These are phyloP conservation scores for Linnemannia schmuckeri DNA, from an alignment of 192 early-diverging fungal genomes.

Conservation along the genomic window DNA sequence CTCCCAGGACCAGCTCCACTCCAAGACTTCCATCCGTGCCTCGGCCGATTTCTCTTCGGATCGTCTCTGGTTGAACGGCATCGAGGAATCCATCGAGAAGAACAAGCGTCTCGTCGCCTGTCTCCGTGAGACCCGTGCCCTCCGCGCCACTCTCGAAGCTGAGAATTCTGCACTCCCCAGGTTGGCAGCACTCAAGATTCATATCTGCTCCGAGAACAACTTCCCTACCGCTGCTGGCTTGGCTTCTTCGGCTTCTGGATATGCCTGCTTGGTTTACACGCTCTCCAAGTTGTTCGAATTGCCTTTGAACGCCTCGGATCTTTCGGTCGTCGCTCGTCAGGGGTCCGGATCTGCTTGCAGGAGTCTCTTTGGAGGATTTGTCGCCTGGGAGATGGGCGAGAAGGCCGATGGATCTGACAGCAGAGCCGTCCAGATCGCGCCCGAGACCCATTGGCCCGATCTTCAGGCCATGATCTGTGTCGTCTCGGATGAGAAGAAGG, in stretches of 20 bases:
- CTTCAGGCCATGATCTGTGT: constrained; percentile 96
- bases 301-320: constrained; percentile 75
- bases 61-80: constrained; percentile 96
- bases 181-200: constrained; percentile 78
- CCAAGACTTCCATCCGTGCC: constrained; percentile 91
- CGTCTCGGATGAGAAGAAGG: constrained; percentile 93
- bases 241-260: constrained; percentile 96
- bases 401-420: constrained; percentile 87
- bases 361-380: constrained; percentile 97
- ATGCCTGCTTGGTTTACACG: constrained; percentile 92
- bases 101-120: constrained; percentile 90
- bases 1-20: constrained; percentile 95
- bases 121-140: constrained; percentile 78
- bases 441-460: constrained; percentile 94
- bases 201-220: constrained; percentile 98
- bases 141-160: constrained; percentile 80
- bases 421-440: constrained; percentile 92
- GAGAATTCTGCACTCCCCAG: constrained; percentile 57
- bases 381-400: constrained; percentile 95
- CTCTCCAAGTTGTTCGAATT: constrained; percentile 82
- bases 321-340: constrained; percentile 92
- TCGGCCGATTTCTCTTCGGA: constrained; percentile 73
- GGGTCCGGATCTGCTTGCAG: constrained; percentile 99
- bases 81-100: constrained; percentile 83
- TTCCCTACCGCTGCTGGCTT: constrained; percentile 99